These are phyloP conservation scores for Talinum fruticosum DNA, from an alignment of 148 eudicot genomes.

Conservation along the genomic window DNA sequence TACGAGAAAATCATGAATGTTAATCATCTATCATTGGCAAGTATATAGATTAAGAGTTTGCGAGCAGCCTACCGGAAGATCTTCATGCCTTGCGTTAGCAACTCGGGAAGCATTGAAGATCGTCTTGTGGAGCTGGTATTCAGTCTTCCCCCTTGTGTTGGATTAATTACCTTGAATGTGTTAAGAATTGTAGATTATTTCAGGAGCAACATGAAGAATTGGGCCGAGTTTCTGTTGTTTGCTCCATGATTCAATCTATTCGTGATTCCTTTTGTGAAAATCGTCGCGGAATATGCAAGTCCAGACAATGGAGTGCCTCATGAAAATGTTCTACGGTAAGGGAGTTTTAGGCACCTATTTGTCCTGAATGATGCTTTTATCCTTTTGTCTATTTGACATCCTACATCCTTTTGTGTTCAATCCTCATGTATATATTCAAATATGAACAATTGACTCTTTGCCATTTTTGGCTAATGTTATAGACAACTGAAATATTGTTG, in stretches of 20 bases:
- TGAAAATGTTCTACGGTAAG: constrained; percentile 24
- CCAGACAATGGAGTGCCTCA: constrained; percentile 47
- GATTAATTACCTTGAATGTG: background rate
- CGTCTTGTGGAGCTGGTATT: constrained; percentile 79
- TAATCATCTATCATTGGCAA: constrained; percentile 11
- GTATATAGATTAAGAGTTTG: constrained; percentile 69
- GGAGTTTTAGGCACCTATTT: background rate
- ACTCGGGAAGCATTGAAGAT: constrained; percentile 55
- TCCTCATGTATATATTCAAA: background rate
- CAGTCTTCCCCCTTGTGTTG: background rate
- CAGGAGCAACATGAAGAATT: constrained; percentile 76
- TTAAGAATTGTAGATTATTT: background rate
- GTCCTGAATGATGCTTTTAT: background rate
- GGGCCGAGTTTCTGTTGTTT: constrained; percentile 54
- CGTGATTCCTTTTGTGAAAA: constrained; percentile 67
- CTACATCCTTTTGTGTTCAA: background rate
- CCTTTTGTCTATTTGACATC: background rate
- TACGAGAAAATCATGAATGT: constrained; percentile 16
- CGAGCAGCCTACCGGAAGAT: constrained; percentile 84
- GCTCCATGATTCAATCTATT: constrained; percentile 66
- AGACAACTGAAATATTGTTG: background rate
- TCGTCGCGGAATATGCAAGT: constrained; percentile 97
- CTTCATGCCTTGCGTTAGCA: constrained; percentile 63
- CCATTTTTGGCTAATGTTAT: background rate
- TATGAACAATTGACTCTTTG: background rate